Percentiles rank a stretch among this genome's conserved stretches.
Evolutionary conservation across 2,329 filamentous ascomycete genomes (phyloP).

Genomic region (Ophiostoma populinum): DNA sequence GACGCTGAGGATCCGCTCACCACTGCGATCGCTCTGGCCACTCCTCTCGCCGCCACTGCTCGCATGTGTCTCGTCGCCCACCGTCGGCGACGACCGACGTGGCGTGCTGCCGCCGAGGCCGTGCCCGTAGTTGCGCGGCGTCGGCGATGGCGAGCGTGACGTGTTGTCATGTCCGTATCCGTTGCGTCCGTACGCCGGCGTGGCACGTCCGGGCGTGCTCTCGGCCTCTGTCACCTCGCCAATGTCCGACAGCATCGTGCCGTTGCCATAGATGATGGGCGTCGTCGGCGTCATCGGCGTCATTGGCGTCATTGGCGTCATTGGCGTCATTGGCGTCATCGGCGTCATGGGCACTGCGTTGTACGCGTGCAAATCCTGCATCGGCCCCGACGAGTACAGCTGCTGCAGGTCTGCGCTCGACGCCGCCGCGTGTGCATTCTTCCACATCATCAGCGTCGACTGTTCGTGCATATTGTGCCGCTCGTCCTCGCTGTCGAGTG

Average conservation of each 20-base stretch:
- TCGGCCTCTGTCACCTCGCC: conserved; percentile 36
- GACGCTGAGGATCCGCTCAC: conserved; percentile 14
- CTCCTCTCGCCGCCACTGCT: not conserved
- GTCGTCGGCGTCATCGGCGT: conserved; percentile 38
- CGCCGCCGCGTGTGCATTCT: conserved; percentile 22
- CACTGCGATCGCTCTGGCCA: not conserved
- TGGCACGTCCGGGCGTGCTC: conserved; percentile 26
- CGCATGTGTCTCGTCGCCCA: conserved; percentile 17
- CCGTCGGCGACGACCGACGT: conserved; percentile 27
- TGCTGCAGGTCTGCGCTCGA: conserved; percentile 21
- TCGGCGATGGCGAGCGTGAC: conserved; percentile 17
- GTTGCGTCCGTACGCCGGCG: conserved; percentile 10
- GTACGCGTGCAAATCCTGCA: not conserved
- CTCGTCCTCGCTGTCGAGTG: conserved; percentile 26
- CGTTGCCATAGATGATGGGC: conserved; percentile 52
- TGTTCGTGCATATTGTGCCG: conserved; percentile 21
- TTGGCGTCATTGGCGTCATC: no score
- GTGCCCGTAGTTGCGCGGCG: conserved; percentile 13
- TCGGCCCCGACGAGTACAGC: conserved; percentile 22
- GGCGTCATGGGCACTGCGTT: not conserved
- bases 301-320: conserved; percentile 42
- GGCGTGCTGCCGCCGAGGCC: conserved; percentile 17
- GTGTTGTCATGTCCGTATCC: conserved; percentile 17
- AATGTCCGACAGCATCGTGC: conserved; percentile 52
- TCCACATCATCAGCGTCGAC: conserved; percentile 35